phyloP scores from a whole-genome alignment of 2,329 filamentous ascomycete genomes.

The Stagonosporopsis rhizophila region DNA sequence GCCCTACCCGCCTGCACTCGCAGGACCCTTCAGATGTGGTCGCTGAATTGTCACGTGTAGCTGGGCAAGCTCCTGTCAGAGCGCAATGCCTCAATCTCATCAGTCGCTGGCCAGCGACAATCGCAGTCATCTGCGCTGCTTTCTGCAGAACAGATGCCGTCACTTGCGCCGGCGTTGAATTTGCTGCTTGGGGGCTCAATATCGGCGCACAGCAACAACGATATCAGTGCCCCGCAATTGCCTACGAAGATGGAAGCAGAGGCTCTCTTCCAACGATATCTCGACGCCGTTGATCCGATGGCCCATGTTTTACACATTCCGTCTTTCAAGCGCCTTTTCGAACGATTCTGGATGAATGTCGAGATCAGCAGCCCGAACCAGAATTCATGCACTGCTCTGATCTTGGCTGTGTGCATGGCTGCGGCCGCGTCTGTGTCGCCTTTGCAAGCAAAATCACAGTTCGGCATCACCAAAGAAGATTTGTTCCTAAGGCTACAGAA shows the following conservation, averaged over 20 bases:
- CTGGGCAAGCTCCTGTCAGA: constrained; percentile 49
- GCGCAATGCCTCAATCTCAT: constrained; percentile 40
- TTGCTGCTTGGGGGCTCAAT: constrained; percentile 44
- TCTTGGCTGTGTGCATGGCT: constrained; percentile 48
- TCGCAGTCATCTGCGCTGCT: constrained; percentile 45
- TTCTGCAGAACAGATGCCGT: constrained; percentile 49
- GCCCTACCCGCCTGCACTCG: constrained; percentile 22
- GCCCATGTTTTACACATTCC: constrained; percentile 49
- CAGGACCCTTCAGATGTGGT: constrained; percentile 18
- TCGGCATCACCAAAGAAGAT: constrained; percentile 49
- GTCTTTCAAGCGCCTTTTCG: constrained; percentile 47
- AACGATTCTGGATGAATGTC: constrained; percentile 48
- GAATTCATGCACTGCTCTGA: constrained; percentile 48
- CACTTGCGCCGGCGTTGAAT: constrained; percentile 45
- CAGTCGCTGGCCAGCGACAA: constrained; percentile 45
- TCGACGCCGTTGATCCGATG: constrained; percentile 47
- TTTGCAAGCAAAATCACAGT: constrained; percentile 49
- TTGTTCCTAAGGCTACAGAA: constrained; percentile 46
- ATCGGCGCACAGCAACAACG: constrained; percentile 36
- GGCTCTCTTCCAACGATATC: constrained; percentile 44
- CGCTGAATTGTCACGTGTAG: constrained; percentile 41
- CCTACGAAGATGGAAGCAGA: constrained; percentile 48
- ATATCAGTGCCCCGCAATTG: constrained; percentile 41
- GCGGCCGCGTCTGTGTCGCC: constrained; percentile 48
- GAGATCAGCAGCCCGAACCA: constrained; percentile 47